phyloP scores from a whole-genome alignment of 2,329 filamentous ascomycete genomes.

The Periconia sp. region DNA sequence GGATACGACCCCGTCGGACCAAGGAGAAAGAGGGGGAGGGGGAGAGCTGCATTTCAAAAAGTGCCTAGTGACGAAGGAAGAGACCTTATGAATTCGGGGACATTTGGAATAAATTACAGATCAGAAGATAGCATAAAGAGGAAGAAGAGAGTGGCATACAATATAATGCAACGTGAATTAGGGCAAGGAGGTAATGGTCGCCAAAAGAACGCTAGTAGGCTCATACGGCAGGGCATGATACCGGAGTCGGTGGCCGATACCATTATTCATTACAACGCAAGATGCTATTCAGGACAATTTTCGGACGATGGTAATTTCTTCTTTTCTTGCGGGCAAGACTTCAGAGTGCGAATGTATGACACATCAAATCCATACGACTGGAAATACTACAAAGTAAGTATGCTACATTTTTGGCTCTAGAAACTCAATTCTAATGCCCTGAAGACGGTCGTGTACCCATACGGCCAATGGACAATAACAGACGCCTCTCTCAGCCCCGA shows the following conservation, averaged over 20 bases:
- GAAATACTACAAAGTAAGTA: slow-evolving; percentile 86
- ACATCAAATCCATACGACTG: slow-evolving; percentile 94
- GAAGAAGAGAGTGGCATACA: slow-evolving; percentile 66
- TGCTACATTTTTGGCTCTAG: not conserved
- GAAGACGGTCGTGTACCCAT: slow-evolving; percentile 84
- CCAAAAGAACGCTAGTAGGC: slow-evolving; percentile 65
- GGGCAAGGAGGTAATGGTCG: slow-evolving; percentile 68
- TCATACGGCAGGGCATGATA: slow-evolving; percentile 78
- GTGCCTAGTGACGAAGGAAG: slow-evolving; percentile 79
- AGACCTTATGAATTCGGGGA: slow-evolving; percentile 80
- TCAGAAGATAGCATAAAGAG: slow-evolving; percentile 61
- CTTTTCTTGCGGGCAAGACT: slow-evolving; percentile 90
- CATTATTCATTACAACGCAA: slow-evolving; percentile 83
- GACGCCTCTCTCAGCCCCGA: slow-evolving; percentile 91
- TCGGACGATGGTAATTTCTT: slow-evolving; percentile 98
- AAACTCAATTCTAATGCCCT: slow-evolving; percentile 39
- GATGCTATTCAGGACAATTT: slow-evolving; percentile 95
- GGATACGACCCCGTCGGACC: slow-evolving; percentile 42
- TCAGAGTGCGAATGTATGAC: slow-evolving; percentile 95
- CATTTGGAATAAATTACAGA: slow-evolving; percentile 73
- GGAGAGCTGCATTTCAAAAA: slow-evolving; percentile 70
- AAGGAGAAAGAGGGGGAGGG: slow-evolving; percentile 55
- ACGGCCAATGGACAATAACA: slow-evolving; percentile 93
- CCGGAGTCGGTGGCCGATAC: slow-evolving; percentile 80
- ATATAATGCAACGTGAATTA: slow-evolving; percentile 81